Conservation (phyloP, 495 filamentous ascomycete species). For the Trichoderma gamsii region DNA sequence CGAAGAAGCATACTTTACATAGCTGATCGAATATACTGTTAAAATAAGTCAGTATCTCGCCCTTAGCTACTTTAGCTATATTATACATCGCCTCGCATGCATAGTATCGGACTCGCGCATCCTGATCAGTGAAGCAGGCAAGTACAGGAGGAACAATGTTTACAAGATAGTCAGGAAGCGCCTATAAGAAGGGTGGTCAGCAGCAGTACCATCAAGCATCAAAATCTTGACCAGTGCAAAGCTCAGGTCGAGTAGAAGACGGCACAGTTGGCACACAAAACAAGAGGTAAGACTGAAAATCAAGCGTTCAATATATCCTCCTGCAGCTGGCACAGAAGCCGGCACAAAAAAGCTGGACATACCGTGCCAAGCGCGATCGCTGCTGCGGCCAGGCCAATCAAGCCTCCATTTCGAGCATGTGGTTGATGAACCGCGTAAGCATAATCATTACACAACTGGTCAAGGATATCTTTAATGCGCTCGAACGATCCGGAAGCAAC, state of each 20-base stretch:
- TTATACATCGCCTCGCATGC: slow-evolving; percentile 99
- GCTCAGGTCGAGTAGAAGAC: not conserved
- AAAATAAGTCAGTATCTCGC: slow-evolving; percentile 92
- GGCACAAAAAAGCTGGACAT: slow-evolving; percentile 32
- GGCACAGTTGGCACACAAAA: not conserved
- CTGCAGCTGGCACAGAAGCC: not conserved
- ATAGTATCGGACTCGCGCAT: slow-evolving; percentile 96
- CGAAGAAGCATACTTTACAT: slow-evolving; percentile 64
- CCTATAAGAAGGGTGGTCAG: slow-evolving; percentile 39
- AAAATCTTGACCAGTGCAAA: not conserved
- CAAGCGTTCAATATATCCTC: not conserved
- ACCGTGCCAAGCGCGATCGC: slow-evolving; percentile 92
- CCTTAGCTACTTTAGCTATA: slow-evolving; percentile 98
- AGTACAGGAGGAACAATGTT: slow-evolving; percentile 94
- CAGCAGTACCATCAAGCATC: not conserved
- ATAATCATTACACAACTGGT: slow-evolving; percentile 95
- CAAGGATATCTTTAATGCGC: slow-evolving; percentile 74
- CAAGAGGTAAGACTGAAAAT: not conserved
- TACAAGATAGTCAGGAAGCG: slow-evolving; percentile 84
- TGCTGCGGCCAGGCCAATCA: slow-evolving; percentile 93
- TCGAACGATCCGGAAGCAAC: slow-evolving; percentile 69
- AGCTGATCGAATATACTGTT: slow-evolving; percentile 97
- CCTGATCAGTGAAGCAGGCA: slow-evolving; percentile 97
- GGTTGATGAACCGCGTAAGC: slow-evolving; percentile 97
- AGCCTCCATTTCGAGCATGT: slow-evolving; percentile 90